A percentile compares a stretch with the other conserved stretches of the same genome.
These are phyloP conservation scores for Komagataea norvegica DNA, from an alignment of 1,139 yeast genomes.

Conservation along the genomic window DNA sequence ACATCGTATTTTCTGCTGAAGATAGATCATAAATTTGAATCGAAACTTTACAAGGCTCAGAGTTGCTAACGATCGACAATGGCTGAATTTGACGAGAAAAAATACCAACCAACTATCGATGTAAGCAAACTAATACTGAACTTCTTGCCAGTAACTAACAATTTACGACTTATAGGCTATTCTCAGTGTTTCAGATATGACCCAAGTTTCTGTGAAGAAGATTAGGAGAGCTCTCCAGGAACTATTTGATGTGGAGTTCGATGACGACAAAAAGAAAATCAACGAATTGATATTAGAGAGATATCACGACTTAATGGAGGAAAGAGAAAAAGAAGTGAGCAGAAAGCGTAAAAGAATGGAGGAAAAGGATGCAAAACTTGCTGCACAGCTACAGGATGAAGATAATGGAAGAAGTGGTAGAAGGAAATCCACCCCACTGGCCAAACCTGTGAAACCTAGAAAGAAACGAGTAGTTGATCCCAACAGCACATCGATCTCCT, in stretches of 20 bases:
- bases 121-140: too few relatives aligned
- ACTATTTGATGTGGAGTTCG: constrained; percentile 54
- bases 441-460: constrained; percentile 14
- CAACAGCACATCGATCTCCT: constrained; percentile 19
- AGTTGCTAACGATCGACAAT: neutral
- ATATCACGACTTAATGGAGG: constrained; percentile 46
- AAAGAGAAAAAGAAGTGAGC: constrained; percentile 31
- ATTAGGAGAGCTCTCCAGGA: constrained; percentile 69
- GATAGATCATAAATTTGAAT: too few relatives aligned
- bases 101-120: constrained; percentile 64
- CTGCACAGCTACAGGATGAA: constrained; percentile 20
- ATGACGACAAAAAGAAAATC: constrained; percentile 47
- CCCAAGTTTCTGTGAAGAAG: constrained; percentile 65
- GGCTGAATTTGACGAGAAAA: constrained; percentile 22
- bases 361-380: constrained; percentile 30
- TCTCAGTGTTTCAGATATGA: constrained; percentile 66
- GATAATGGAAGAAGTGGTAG: constrained; percentile 11
- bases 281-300: constrained; percentile 59
- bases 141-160: too few relatives aligned
- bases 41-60: too few relatives aligned
- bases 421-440: constrained; percentile 11
- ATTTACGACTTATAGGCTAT: constrained; percentile 46
- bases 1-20: too few relatives aligned
- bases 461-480: constrained; percentile 14
- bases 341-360: constrained; percentile 27